Percentiles rank a stretch among this genome's conserved stretches.
phyloP scores from a whole-genome alignment of 495 filamentous ascomycete genomes.

The Penicillium crystallinum region DNA sequence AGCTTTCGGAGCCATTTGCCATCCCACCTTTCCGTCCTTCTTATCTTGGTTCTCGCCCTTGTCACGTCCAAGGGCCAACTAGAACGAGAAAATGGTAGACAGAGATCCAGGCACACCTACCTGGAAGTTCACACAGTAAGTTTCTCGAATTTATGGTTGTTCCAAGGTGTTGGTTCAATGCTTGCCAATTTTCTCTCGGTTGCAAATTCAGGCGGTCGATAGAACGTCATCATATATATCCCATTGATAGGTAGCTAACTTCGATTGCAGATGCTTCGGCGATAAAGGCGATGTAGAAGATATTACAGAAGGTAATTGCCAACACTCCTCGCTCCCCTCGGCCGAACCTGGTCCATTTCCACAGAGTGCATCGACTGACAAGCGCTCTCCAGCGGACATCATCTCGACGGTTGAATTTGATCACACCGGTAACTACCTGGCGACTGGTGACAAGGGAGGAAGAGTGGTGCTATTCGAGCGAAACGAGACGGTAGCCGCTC shows the following conservation, averaged over 20 bases:
- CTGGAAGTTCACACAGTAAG: slow-evolving; percentile 99
- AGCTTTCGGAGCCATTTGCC: slow-evolving; percentile 14
- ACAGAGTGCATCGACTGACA: slow-evolving; percentile 11
- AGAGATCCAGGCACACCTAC: slow-evolving; percentile 88
- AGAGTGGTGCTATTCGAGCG: slow-evolving; percentile 95
- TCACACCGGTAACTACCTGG: slow-evolving; percentile 96
- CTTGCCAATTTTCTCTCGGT: not conserved
- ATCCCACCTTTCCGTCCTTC: slow-evolving; percentile 8
- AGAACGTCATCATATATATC: not conserved
- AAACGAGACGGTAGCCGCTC: slow-evolving; percentile 77
- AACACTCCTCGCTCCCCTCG: slow-evolving; percentile 2
- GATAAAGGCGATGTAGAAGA: slow-evolving; percentile 99
- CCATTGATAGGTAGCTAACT: slow-evolving; percentile 7
- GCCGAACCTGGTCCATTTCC: slow-evolving; percentile 7
- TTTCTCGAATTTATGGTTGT: too few relatives aligned
- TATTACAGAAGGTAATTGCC: slow-evolving; percentile 85
- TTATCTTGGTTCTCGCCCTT: slow-evolving; percentile 11
- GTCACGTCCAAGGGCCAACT: slow-evolving; percentile 28
- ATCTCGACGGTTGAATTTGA: slow-evolving; percentile 99
- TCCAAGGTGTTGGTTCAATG: not conserved
- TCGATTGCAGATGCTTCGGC: slow-evolving; percentile 80
- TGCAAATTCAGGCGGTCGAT: not conserved
- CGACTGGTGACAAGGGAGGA: slow-evolving; percentile 96
- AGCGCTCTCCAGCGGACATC: slow-evolving; percentile 70
- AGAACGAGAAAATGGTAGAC: slow-evolving; percentile 83